Evolutionary conservation across 495 filamentous ascomycete species (phyloP).

Genomic region (Xylaria telfairii): DNA sequence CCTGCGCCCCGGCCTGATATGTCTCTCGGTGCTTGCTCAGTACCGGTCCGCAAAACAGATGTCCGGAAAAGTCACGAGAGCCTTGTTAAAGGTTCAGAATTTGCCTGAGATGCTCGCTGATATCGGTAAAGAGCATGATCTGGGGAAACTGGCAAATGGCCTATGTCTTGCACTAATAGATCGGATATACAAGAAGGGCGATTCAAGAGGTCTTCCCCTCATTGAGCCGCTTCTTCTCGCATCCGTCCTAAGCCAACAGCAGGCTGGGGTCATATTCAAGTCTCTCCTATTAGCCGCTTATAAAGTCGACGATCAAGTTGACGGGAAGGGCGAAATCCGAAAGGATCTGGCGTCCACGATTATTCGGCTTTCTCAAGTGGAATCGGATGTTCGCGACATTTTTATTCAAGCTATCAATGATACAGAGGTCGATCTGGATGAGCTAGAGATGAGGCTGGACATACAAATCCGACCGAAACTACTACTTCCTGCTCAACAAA

Average conservation of each 20-base stretch:
- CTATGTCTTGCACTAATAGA: slow-evolving; percentile 70
- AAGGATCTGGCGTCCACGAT: slow-evolving; percentile 68
- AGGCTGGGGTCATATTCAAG: slow-evolving; percentile 66
- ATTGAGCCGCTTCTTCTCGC: slow-evolving; percentile 67
- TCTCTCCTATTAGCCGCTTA: slow-evolving; percentile 65
- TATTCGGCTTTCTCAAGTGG: slow-evolving; percentile 62
- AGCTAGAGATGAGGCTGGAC: slow-evolving; percentile 73
- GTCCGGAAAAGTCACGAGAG: slow-evolving; percentile 70
- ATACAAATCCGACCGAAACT: slow-evolving; percentile 62
- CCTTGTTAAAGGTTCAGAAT: slow-evolving; percentile 67
- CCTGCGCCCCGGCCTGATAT: slow-evolving; percentile 74
- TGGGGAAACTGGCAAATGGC: slow-evolving; percentile 77
- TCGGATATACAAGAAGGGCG: slow-evolving; percentile 66
- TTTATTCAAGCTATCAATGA: slow-evolving; percentile 66
- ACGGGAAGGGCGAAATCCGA: slow-evolving; percentile 58
- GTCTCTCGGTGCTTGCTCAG: slow-evolving; percentile 79
- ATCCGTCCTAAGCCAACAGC: slow-evolving; percentile 65
- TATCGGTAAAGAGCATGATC: slow-evolving; percentile 67
- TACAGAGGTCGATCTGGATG: slow-evolving; percentile 67
- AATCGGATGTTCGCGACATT: slow-evolving; percentile 59
- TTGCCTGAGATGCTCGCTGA: slow-evolving; percentile 63
- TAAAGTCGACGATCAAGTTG: slow-evolving; percentile 53
- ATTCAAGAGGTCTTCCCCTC: slow-evolving; percentile 59
- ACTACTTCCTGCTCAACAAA: slow-evolving; percentile 38
- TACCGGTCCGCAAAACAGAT: slow-evolving; percentile 71